Percentiles rank a stretch among this genome's conserved stretches.
Conservation (phyloP, 2,329 filamentous ascomycete species). For the Drechslerella coelobrocha region DNA sequence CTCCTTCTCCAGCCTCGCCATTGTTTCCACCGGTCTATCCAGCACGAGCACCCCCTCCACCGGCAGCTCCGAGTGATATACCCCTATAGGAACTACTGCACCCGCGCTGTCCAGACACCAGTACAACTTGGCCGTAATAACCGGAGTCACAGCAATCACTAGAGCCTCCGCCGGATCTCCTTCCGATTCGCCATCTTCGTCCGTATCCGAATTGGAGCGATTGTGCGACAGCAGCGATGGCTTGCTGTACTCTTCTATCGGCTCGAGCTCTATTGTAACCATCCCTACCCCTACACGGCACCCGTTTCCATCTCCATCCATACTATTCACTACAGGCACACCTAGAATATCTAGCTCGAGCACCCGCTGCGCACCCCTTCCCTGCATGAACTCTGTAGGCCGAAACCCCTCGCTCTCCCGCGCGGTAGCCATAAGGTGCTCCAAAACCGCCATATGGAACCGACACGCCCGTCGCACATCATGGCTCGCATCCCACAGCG, state of each 20-base stretch:
- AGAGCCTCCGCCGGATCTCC: background rate
- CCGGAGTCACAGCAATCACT: constrained; percentile 10
- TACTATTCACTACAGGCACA: background rate
- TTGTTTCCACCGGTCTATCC: constrained; percentile 12
- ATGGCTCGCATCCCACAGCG: constrained; percentile 51
- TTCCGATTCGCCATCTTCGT: background rate
- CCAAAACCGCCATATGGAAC: constrained; percentile 50
- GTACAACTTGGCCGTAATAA: constrained; percentile 4
- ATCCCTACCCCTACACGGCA: background rate
- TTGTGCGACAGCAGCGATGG: background rate
- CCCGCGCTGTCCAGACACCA: background rate
- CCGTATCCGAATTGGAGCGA: constrained; percentile 15
- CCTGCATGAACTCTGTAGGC: background rate
- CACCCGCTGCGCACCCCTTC: background rate
- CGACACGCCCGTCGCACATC: constrained; percentile 50
- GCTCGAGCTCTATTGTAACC: constrained; percentile 14
- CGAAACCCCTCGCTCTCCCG: background rate
- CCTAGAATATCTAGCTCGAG: constrained; percentile 7
- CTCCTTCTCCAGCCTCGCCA: constrained; percentile 17
- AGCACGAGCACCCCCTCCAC: constrained; percentile 9
- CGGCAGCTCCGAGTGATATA: background rate
- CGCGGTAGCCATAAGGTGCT: constrained; percentile 13
- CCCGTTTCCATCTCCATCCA: too few relatives aligned
- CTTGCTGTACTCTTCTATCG: constrained; percentile 9
- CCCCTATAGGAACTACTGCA: too few relatives aligned